These are phyloP conservation scores for Cutaneotrichosporon cyanovorans DNA, from an alignment of 1,284 basidiomycete species.

Conservation along the genomic window DNA sequence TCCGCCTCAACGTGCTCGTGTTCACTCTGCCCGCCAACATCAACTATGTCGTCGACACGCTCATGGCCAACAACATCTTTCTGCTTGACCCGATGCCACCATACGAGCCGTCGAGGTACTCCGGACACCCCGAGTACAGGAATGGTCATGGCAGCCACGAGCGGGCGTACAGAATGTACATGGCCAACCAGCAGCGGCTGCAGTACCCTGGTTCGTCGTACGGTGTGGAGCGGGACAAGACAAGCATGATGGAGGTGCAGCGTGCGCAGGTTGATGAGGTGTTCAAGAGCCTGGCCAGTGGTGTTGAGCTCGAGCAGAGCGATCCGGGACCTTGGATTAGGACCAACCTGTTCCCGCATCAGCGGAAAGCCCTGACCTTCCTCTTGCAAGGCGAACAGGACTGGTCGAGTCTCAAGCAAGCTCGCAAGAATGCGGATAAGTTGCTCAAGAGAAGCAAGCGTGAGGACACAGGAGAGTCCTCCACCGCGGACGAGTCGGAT, in stretches of 20 bases:
- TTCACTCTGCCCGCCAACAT: constrained; percentile 91
- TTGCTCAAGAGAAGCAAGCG: constrained; percentile 20
- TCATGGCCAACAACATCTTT: constrained; percentile 60
- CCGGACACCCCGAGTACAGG: constrained; percentile 58
- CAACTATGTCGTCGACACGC: constrained; percentile 64
- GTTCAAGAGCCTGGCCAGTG: constrained; percentile 78
- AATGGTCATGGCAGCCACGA: constrained; percentile 66
- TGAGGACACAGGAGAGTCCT: constrained; percentile 10
- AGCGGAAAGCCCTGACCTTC: constrained; percentile 96
- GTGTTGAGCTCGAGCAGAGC: constrained; percentile 76
- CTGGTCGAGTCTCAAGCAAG: constrained; percentile 33
- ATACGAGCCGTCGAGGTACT: constrained; percentile 55
- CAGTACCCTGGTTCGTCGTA: background rate
- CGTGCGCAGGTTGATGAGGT: constrained; percentile 88
- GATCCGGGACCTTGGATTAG: constrained; percentile 79
- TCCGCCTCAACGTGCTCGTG: constrained; percentile 71
- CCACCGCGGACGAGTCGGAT: background rate
- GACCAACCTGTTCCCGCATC: constrained; percentile 90
- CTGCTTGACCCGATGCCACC: constrained; percentile 66
- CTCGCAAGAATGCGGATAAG: constrained; percentile 31
- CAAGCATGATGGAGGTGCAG: constrained; percentile 82
- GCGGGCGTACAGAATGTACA: constrained; percentile 18
- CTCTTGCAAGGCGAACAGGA: constrained; percentile 77
- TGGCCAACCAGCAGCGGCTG: constrained; percentile 17
- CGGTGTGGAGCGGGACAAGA: constrained; percentile 48